A percentile compares a stretch with the other conserved stretches of the same genome.
phyloP scores from a whole-genome alignment of 371 early-diverging fungal genomes.

The Haplosporangium sp. region DNA sequence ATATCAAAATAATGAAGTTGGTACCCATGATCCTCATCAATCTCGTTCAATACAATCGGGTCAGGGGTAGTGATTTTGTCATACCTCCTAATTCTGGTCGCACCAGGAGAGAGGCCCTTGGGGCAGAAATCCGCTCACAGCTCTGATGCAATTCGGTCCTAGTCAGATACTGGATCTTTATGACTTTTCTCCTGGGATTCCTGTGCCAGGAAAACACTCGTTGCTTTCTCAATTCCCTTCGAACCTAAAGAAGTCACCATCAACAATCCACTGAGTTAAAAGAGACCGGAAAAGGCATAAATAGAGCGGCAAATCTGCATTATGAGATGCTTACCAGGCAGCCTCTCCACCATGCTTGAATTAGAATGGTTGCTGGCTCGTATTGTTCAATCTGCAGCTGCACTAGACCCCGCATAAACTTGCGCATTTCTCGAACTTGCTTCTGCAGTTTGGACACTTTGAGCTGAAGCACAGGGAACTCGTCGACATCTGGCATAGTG shows the following conservation, averaged over 20 bases:
- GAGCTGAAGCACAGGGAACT: constrained; percentile 39
- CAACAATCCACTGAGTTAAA: no score
- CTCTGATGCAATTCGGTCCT: constrained; percentile 35
- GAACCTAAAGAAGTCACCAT: constrained; percentile 23
- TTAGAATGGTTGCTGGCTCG: constrained; percentile 51
- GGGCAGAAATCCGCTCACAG: constrained; percentile 43
- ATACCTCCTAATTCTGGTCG: constrained; percentile 42
- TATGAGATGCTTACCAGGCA: constrained; percentile 32
- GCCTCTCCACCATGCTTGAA: constrained; percentile 55
- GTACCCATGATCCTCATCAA: background rate
- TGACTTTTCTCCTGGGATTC: constrained; percentile 25
- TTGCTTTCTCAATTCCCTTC: constrained; percentile 43
- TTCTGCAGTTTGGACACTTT: constrained; percentile 47
- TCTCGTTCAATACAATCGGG: background rate
- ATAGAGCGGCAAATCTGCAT: no score
- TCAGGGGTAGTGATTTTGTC: no score
- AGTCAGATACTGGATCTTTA: constrained; percentile 42
- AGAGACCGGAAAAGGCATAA: no score
- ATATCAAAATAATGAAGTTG: background rate
- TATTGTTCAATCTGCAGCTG: constrained; percentile 52
- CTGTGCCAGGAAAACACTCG: constrained; percentile 49
- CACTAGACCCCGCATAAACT: constrained; percentile 50
- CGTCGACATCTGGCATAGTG: constrained; percentile 22
- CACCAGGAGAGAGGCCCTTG: constrained; percentile 42
- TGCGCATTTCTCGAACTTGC: constrained; percentile 55